These are phyloP conservation scores for Cairneyella variabilis DNA, from an alignment of 495 filamentous ascomycete species.

Conservation along the genomic window DNA sequence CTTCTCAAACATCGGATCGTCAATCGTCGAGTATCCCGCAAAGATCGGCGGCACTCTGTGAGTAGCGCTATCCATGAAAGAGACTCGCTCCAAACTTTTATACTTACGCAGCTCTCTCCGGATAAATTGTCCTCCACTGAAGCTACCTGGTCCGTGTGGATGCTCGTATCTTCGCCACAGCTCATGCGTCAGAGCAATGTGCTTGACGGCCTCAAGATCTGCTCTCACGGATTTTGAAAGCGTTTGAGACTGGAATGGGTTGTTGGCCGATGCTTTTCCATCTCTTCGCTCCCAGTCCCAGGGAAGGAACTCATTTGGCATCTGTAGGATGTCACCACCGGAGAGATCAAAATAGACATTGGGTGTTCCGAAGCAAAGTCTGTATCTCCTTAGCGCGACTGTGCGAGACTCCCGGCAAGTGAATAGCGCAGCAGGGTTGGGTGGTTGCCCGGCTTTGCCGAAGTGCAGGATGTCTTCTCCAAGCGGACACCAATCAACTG, in stretches of 20 bases:
- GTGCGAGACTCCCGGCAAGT: not conserved
- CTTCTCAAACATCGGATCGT: not conserved
- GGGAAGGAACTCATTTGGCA: not conserved
- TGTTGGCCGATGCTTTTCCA: not conserved
- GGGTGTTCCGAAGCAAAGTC: slow-evolving; percentile 1
- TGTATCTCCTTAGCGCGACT: slow-evolving; percentile 5
- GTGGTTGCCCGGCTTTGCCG: not conserved
- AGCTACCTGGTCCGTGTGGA: not conserved
- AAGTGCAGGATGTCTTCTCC: not conserved
- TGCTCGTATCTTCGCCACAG: not conserved
- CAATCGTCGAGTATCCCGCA: not conserved
- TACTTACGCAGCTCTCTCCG: not conserved
- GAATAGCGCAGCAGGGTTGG: not conserved
- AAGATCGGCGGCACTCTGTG: not conserved
- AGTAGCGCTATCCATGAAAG: not conserved
- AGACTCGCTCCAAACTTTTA: not conserved
- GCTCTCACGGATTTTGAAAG: too few species aligned
- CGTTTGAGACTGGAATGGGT: not conserved
- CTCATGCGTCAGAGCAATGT: not conserved
- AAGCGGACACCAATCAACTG: too few species aligned
- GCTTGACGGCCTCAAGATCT: not conserved
- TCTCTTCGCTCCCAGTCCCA: not conserved
- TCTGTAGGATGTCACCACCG: not conserved
- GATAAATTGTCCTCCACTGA: too few species aligned
- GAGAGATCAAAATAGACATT: slow-evolving; percentile 5